phyloP scores from a whole-genome alignment of 2,329 filamentous ascomycete genomes.

The Fusarium equiseti region DNA sequence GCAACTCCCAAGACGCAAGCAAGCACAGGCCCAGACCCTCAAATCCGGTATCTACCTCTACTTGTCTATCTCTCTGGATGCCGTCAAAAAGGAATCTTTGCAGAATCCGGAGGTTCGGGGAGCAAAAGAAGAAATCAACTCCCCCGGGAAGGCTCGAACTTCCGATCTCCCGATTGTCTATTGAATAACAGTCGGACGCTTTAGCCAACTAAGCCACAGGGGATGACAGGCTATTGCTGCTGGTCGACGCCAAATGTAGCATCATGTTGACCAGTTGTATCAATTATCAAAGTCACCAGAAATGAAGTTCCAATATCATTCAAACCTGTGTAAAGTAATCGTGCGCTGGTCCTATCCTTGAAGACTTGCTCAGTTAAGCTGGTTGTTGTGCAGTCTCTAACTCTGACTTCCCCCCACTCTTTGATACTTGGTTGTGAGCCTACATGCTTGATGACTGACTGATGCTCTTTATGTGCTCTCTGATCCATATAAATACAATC shows the following conservation, averaged over 20 bases:
- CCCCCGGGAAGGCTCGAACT: constrained; percentile 49
- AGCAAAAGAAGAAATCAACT: constrained; percentile 11
- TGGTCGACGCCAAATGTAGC: fast-evolving
- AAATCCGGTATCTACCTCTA: not conserved
- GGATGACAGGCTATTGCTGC: not conserved
- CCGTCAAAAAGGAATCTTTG: not conserved
- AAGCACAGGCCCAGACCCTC: not conserved
- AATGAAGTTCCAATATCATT: not conserved
- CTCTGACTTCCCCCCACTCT: not conserved
- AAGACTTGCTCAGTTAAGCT: not conserved
- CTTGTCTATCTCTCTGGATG: too few species aligned
- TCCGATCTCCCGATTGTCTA: constrained; percentile 47
- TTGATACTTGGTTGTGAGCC: not conserved
- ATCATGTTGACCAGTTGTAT: not conserved
- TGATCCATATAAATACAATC: too few species aligned
- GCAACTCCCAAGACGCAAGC: not conserved
- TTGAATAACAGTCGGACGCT: constrained; percentile 39
- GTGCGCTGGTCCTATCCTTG: not conserved
- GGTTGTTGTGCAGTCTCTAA: not conserved
- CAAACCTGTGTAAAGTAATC: not conserved
- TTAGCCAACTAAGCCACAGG: constrained; percentile 10
- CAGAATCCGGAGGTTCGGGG: not conserved
- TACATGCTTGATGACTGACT: too few species aligned
- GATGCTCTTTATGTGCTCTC: not conserved
- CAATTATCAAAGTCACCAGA: not conserved